Base-by-base conservation (phyloP, 495 filamentous ascomycete species). In the Penicillium paradoxum region DNA sequence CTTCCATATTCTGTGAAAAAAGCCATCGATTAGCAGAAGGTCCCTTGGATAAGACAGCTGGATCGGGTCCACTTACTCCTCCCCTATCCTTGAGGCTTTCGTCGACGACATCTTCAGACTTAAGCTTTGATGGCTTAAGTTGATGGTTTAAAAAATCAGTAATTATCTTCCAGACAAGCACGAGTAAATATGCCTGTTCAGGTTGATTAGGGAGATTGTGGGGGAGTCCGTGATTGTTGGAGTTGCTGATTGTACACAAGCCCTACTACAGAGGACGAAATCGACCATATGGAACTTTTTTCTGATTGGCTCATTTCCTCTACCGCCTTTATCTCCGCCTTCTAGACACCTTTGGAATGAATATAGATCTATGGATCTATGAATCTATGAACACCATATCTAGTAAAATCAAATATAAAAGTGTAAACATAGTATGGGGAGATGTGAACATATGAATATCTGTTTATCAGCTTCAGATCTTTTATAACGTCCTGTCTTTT, bases 21-120 rank as follows among this genome's bases (percentile, higher is more conserved):
- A n/a, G 5, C 13, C 8, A 50, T 38, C 66, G 24, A 45, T 49
- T 52, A 62, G 63, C 39, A 50, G 61, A 74, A 65, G 64, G 69
- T 49, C 49, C 55, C 48, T 8, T 17, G 15, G 37, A 56, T 44
- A 44, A 46, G 51, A 36, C 44, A 58, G 21, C 24, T 27, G 7
- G 7, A 27, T 4, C 8, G 13, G 47, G 27, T 39, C 9, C 19
- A 79, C 91, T 78, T 82, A 97, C 93, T 98, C 95, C 85, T 98
- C 93, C 66, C 93, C 93, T 67, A 96, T 79, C 58, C 93, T 87
- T 54, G 89, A 88, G 57, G 90, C 89, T 78, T 96, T 97, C 11
- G 68, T 73, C 33, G 83, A 86, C 59, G 91, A 87, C 89, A 92
- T 71, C 25, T 36, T 58, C 10, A 11, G 1, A 8, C 14, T 6